Conservation (phyloP, 2,329 filamentous ascomycete genomes). For the Diaporthe ilicicola region DNA sequence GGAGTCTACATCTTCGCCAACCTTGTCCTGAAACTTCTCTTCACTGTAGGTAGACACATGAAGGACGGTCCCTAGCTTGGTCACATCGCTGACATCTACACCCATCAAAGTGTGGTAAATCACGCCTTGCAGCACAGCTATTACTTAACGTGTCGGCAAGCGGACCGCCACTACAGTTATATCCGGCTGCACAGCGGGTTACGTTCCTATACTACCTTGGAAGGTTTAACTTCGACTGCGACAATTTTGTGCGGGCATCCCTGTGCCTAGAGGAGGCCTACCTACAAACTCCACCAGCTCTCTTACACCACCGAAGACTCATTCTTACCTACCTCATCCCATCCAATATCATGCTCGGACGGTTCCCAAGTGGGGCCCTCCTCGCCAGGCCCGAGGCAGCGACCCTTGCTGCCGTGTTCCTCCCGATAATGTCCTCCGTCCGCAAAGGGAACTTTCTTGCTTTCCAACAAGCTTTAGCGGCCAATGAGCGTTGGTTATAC, state of each 20-base stretch:
- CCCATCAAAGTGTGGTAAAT: conserved; percentile 73
- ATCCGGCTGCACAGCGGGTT: conserved; percentile 86
- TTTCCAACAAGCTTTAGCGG: conserved; percentile 75
- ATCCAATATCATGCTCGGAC: conserved; percentile 83
- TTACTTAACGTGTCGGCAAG: conserved; percentile 88
- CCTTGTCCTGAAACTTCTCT: conserved; percentile 86
- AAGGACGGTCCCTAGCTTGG: background rate
- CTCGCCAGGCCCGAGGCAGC: conserved; percentile 75
- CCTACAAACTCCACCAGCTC: conserved; percentile 67
- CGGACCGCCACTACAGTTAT: conserved; percentile 81
- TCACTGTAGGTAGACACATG: conserved; percentile 66
- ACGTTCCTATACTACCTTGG: conserved; percentile 96
- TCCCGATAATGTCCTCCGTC: conserved; percentile 77
- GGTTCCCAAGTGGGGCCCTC: conserved; percentile 76
- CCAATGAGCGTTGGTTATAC: conserved; percentile 77
- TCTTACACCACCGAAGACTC: conserved; percentile 76
- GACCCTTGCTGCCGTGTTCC: conserved; percentile 71
- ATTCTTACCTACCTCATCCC: conserved; percentile 88
- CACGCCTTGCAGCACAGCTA: conserved; percentile 84
- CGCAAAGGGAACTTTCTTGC: conserved; percentile 76
- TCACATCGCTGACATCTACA: conserved; percentile 23
- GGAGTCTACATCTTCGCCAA: conserved; percentile 95
- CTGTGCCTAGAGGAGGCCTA: conserved; percentile 83
- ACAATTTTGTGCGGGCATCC: conserved; percentile 81
- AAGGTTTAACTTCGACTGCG: conserved; percentile 86